phyloP scores from a whole-genome alignment of 192 early-diverging fungal species.

The Anaeromyces robustus region DNA sequence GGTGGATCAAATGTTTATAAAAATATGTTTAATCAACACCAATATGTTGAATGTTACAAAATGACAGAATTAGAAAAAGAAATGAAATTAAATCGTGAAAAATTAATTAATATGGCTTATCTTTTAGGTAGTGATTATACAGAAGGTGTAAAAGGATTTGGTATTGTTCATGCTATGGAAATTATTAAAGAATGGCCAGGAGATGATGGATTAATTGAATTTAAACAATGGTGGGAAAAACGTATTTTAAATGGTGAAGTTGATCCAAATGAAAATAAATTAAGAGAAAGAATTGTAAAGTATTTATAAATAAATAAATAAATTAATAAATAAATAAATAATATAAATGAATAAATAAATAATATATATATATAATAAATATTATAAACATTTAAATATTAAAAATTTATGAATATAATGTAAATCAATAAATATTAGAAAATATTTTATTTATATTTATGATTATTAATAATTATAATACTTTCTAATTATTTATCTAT shows the following conservation, averaged over 20 bases:
- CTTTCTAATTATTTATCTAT: too few relatives aligned
- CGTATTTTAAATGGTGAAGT: background rate
- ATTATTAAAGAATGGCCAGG: slow-evolving; percentile 59
- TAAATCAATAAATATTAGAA: too few relatives aligned
- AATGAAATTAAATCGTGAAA: slow-evolving; percentile 49
- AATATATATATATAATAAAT: too few relatives aligned
- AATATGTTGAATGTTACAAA: slow-evolving; percentile 75
- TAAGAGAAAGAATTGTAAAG: background rate
- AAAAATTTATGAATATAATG: too few relatives aligned
- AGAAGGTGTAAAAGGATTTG: slow-evolving; percentile 69
- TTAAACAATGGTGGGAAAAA: background rate
- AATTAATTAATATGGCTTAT: slow-evolving; percentile 69
- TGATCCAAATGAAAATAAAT: background rate
- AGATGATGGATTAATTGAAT: background rate
- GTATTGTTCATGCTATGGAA: slow-evolving; percentile 78
- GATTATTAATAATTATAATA: too few relatives aligned
- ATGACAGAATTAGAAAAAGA: slow-evolving; percentile 40
- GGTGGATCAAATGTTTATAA: slow-evolving; percentile 62
- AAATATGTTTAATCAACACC: slow-evolving; percentile 83
- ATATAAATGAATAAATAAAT: background rate
- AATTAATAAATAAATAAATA: too few relatives aligned
- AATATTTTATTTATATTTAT: too few relatives aligned
- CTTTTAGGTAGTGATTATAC: slow-evolving; percentile 97
- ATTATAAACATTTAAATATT: too few relatives aligned
- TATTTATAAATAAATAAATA: background rate